Percentiles rank a stretch among this genome's conserved stretches.
These are phyloP conservation scores for Gaertneriomyces semiglobifer DNA, from an alignment of 192 early-diverging fungal species.

Conservation along the genomic window DNA sequence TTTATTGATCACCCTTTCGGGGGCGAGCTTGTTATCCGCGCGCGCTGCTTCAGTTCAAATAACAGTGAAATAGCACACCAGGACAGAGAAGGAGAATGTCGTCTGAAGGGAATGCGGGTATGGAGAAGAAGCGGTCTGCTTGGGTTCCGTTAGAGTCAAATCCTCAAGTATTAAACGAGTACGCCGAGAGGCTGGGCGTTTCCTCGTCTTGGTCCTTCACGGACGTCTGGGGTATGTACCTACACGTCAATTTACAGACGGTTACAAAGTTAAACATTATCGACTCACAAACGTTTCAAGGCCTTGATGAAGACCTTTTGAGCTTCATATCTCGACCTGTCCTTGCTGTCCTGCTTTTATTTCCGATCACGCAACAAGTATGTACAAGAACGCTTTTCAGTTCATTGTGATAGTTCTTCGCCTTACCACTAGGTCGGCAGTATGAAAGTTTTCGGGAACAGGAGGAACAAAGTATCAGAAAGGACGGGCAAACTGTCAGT, in stretches of 20 bases:
- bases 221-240: constrained; percentile 71
- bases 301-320: constrained; percentile 80
- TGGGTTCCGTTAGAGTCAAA: constrained; percentile 3
- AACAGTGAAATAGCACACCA: too few relatives aligned
- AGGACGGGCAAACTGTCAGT: constrained; percentile 50
- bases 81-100: too few relatives aligned
- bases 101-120: background rate
- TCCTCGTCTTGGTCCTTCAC: constrained; percentile 59
- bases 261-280: background rate
- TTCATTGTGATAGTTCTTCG: too few relatives aligned
- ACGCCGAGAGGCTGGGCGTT: constrained; percentile 70
- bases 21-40: too few relatives aligned
- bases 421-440: background rate
- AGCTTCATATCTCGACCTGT: constrained; percentile 78
- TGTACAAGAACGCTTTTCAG: background rate
- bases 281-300: constrained; percentile 16
- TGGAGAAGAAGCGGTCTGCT: background rate
- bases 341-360: constrained; percentile 82
- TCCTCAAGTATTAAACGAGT: constrained; percentile 63
- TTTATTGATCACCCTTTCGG: too few relatives aligned
- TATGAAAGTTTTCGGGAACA: constrained; percentile 50
- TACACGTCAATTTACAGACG: background rate
- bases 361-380: constrained; percentile 66
- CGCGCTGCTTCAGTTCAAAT: too few relatives aligned
- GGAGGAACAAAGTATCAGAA: constrained; percentile 45